phyloP scores from a whole-genome alignment of 495 filamentous ascomycete genomes.

The Coniosporium apollinis region DNA sequence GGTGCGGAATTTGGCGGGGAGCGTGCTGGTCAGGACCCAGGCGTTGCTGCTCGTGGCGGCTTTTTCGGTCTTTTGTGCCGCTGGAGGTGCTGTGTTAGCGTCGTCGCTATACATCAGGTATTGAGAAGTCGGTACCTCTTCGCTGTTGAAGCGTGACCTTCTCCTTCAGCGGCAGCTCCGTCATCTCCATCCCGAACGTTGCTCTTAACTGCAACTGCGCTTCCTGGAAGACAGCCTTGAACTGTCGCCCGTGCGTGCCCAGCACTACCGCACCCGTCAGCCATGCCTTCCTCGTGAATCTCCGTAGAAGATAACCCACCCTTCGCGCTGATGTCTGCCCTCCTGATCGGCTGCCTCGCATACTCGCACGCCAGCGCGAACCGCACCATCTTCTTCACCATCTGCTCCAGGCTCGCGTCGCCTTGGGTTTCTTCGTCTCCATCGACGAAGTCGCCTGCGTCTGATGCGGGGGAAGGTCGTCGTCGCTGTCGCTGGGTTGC shows the following conservation, averaged over 20 bases:
- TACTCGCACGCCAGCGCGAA: slow-evolving; percentile 80
- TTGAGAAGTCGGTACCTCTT: slow-evolving; percentile 38
- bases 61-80: slow-evolving; percentile 39
- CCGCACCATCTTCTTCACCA: slow-evolving; percentile 83
- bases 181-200: slow-evolving; percentile 75
- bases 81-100: slow-evolving; percentile 19
- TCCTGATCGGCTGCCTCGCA: slow-evolving; percentile 55
- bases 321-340: slow-evolving; percentile 66
- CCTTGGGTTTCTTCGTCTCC: slow-evolving; percentile 17
- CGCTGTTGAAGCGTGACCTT: slow-evolving; percentile 59
- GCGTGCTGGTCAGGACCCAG: slow-evolving; percentile 56
- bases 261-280: slow-evolving; percentile 20
- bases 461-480: slow-evolving; percentile 5
- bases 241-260: slow-evolving; percentile 18
- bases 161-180: slow-evolving; percentile 62
- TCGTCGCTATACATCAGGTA: slow-evolving; percentile 6
- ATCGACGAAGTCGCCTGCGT: slow-evolving; percentile 12
- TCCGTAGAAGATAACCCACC: slow-evolving; percentile 21
- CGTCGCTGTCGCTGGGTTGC: slow-evolving; percentile 5
- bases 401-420: slow-evolving; percentile 37
- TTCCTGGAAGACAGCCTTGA: slow-evolving; percentile 24
- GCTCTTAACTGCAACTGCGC: slow-evolving; percentile 32
- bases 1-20: slow-evolving; percentile 47
- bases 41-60: slow-evolving; percentile 38
- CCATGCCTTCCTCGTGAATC: not conserved